Conservation (phyloP, 176 grass and related monocot genomes). For the Oryza nivara region DNA sequence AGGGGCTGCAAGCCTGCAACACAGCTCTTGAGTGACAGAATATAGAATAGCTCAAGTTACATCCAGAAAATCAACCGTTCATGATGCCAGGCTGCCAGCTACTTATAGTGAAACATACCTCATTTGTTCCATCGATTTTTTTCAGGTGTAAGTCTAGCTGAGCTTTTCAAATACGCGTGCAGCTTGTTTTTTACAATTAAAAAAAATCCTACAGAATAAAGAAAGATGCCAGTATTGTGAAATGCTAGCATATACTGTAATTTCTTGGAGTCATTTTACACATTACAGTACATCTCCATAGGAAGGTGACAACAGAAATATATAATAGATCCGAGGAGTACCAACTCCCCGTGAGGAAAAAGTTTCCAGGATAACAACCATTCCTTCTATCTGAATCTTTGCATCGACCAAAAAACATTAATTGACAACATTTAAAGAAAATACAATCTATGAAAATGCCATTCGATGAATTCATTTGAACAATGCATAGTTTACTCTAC, state of each 20-base stretch:
- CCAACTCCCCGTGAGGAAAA: background rate
- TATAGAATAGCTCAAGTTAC: background rate
- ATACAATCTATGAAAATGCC: background rate
- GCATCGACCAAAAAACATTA: background rate
- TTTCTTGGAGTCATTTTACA: background rate
- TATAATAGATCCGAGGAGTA: background rate
- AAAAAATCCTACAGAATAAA: background rate
- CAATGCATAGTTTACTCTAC: constrained; percentile 33
- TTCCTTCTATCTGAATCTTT: constrained; percentile 5
- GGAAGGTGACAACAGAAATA: background rate
- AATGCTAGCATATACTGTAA: background rate
- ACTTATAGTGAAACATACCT: too few species aligned
- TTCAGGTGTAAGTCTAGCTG: background rate
- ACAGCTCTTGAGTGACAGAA: background rate
- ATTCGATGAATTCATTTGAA: background rate
- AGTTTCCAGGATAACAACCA: background rate
- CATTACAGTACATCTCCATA: background rate
- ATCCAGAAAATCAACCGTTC: background rate
- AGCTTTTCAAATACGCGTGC: background rate
- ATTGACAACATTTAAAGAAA: constrained; percentile 6
- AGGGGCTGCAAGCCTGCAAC: too few species aligned
- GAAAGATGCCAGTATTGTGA: background rate
- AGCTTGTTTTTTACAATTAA: background rate
- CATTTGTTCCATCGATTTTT: background rate
- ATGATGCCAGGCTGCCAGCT: too few species aligned